Evolutionary conservation across 2,329 filamentous ascomycete genomes (phyloP).

Genomic region (Zelopaecilomyces penicillatus): DNA sequence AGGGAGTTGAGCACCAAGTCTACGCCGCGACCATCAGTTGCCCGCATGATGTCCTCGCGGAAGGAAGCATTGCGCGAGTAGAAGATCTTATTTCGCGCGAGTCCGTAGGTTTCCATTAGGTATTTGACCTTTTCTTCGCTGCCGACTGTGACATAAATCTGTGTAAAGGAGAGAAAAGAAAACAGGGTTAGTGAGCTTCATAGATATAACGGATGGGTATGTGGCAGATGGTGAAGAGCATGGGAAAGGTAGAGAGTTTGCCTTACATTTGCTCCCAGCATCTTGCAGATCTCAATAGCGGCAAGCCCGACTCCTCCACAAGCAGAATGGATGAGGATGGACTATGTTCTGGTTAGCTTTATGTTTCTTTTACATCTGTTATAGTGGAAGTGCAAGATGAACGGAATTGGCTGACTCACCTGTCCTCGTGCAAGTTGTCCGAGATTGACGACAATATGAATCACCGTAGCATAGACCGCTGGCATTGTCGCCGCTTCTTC

Average conservation of each 20-base stretch:
- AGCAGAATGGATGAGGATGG: conserved; percentile 21
- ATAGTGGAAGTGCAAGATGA: not conserved
- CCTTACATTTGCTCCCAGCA: not conserved
- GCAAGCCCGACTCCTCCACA: conserved; percentile 20
- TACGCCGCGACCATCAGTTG: conserved; percentile 18
- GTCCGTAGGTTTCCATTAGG: conserved; percentile 17
- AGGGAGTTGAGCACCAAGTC: conserved; percentile 28
- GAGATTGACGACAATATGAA: conserved; percentile 23
- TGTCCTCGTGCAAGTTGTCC: conserved; percentile 13
- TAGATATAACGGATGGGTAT: not conserved
- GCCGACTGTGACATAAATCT: conserved; percentile 26
- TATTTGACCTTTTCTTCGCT: conserved; percentile 21
- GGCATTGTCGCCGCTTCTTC: conserved; percentile 1
- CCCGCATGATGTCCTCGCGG: conserved; percentile 13
- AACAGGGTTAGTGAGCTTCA: conserved; percentile 9
- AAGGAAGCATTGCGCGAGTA: conserved; percentile 21
- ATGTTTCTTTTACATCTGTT: too few species aligned
- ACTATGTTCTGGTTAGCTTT: conserved; percentile 6
- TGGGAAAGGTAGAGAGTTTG: not conserved
- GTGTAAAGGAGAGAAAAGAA: too few species aligned
- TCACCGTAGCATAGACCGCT: conserved; percentile 22
- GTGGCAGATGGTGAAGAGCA: too few species aligned
- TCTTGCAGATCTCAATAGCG: conserved; percentile 7
- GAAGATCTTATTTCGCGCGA: conserved; percentile 23
- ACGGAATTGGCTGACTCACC: conserved; percentile 11